These are phyloP conservation scores for Diaporthe nobilis DNA, from an alignment of 2,329 filamentous ascomycete genomes.

Conservation along the genomic window DNA sequence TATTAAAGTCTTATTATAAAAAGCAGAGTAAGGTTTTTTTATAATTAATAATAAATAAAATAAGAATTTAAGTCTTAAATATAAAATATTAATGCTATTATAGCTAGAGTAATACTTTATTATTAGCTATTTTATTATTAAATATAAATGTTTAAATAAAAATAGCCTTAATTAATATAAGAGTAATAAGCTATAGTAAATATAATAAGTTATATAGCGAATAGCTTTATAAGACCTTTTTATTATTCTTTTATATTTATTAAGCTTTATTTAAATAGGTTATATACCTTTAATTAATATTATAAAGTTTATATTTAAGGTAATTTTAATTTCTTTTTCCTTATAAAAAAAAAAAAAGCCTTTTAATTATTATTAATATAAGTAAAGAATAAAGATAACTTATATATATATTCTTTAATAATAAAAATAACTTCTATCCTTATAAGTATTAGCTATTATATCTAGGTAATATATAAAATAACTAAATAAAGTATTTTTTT, in stretches of 20 bases:
- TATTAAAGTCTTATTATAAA: not conserved
- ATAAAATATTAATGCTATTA: not conserved
- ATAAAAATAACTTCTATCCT: not conserved
- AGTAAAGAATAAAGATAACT: not conserved
- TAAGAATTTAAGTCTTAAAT: not conserved
- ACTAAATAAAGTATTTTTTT: not conserved
- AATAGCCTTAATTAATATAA: not conserved
- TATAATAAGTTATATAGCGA: not conserved
- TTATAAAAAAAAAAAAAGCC: not conserved
- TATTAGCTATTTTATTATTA: not conserved
- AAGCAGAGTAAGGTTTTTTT: not conserved
- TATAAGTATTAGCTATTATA: not conserved
- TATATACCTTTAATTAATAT: not conserved
- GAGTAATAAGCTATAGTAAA: not conserved
- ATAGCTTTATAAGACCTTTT: not conserved
- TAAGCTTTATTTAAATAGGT: not conserved
- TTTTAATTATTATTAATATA: not conserved
- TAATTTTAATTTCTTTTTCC: not conserved
- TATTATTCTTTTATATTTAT: not conserved
- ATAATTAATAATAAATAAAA: not conserved
- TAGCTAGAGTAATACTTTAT: not conserved
- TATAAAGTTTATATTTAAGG: not conserved
- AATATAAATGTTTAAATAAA: not conserved
- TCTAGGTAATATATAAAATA: not conserved
- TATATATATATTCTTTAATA: constrained; percentile 2